Evolutionary conservation across 2,329 filamentous ascomycete genomes (phyloP).

Genomic region (Cladophialophora chaetospira): DNA sequence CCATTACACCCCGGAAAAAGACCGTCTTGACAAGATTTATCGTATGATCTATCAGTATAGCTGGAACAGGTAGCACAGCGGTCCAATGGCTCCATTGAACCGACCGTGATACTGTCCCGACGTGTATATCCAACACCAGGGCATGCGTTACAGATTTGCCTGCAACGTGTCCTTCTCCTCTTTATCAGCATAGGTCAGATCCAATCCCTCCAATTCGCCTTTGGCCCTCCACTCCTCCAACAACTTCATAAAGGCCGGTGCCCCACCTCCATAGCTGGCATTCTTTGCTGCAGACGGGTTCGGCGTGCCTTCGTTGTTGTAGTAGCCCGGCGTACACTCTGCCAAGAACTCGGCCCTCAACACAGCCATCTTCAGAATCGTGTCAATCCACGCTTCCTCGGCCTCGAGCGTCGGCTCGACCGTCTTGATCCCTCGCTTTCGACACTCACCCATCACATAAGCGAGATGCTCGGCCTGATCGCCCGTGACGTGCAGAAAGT

Average conservation of each 20-base stretch:
- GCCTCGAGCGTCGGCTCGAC: conserved; percentile 26
- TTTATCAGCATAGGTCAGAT: conserved; percentile 5
- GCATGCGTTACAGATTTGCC: not conserved
- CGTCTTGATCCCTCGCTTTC: conserved; percentile 16
- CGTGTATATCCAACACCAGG: not conserved
- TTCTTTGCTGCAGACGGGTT: conserved; percentile 9
- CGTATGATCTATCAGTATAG: not conserved
- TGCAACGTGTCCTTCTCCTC: not conserved
- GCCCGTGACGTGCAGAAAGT: conserved; percentile 27
- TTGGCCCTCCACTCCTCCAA: conserved; percentile 25
- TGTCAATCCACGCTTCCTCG: conserved; percentile 26
- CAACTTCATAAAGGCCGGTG: conserved; percentile 18
- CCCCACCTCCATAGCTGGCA: conserved; percentile 24
- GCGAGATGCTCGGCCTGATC: conserved; percentile 26
- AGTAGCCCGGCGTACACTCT: conserved; percentile 29
- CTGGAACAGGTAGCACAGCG: not conserved
- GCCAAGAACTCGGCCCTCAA: conserved; percentile 16
- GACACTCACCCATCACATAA: conserved; percentile 22
- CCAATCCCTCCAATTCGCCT: conserved; percentile 23
- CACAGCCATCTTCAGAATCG: conserved; percentile 15
- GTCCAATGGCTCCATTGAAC: not conserved
- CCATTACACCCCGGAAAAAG: not conserved
- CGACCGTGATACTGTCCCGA: not conserved
- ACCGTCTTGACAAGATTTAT: not conserved
- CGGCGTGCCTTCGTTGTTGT: conserved; percentile 25